Conservation (phyloP, 208 protist genomes). For the Phytomonas francai region DNA sequence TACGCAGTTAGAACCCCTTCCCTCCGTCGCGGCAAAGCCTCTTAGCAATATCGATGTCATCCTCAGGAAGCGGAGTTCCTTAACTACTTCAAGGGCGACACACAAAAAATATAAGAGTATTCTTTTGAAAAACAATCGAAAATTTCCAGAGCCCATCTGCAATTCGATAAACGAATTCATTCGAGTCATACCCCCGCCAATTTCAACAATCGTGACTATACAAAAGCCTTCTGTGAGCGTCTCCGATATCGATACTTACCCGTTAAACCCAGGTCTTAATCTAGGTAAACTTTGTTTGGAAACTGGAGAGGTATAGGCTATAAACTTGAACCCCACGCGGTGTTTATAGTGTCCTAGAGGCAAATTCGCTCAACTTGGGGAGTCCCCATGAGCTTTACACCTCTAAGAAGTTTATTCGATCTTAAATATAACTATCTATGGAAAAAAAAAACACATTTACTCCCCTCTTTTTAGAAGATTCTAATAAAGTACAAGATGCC, state of each 20-base stretch:
- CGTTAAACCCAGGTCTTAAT: neutral
- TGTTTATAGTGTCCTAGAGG: neutral
- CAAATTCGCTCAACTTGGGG: neutral
- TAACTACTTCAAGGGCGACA: neutral
- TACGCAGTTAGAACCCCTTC: neutral
- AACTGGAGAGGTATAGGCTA: neutral
- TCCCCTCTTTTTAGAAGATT: neutral
- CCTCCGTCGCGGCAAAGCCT: neutral
- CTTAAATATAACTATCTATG: no score
- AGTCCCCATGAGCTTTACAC: neutral
- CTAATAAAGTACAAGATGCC: neutral
- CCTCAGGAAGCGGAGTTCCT: neutral
- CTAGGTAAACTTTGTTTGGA: neutral
- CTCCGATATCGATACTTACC: neutral
- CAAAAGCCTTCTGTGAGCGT: neutral
- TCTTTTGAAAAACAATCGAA: neutral
- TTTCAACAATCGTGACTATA: neutral
- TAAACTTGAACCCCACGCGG: neutral
- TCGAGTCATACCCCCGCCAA: neutral
- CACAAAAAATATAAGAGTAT: neutral
- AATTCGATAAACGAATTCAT: neutral
- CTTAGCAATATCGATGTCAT: neutral
- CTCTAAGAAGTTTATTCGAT: neutral
- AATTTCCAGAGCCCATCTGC: neutral
- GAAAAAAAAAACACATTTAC: neutral